Conservation (phyloP, 208 protist genomes). For the Leptomonas seymouri region DNA sequence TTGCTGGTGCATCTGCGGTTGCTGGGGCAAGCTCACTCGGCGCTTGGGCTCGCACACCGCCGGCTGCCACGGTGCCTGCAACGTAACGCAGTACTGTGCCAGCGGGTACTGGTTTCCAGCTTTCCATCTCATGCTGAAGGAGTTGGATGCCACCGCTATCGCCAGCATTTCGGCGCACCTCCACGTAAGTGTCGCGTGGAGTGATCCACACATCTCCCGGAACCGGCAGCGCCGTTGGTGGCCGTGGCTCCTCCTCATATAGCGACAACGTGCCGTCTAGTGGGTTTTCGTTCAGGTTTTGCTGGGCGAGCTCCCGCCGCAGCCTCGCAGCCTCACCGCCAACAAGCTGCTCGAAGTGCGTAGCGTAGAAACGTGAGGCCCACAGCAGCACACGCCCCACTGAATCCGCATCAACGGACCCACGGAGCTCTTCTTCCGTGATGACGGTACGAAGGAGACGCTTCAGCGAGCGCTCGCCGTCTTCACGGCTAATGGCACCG, state of each 20-base stretch:
- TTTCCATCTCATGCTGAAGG: conserved; percentile 2
- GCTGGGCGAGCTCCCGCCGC: conserved; percentile 46
- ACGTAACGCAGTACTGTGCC: conserved; percentile 44
- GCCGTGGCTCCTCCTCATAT: conserved; percentile 29
- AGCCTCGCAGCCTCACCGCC: conserved; percentile 43
- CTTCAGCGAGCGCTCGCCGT: conserved; percentile 3
- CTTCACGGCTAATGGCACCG: neutral
- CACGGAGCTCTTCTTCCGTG: conserved; percentile 36
- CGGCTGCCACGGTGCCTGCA: too few relatives aligned
- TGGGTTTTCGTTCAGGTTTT: conserved; percentile 41
- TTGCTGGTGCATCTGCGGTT: neutral
- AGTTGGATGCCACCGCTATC: neutral
- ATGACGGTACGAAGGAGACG: conserved; percentile 42
- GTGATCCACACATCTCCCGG: conserved; percentile 51
- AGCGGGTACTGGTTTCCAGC: conserved; percentile 29
- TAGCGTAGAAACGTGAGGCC: conserved; percentile 44
- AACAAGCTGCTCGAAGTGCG: conserved; percentile 30
- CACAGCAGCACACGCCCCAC: conserved; percentile 49
- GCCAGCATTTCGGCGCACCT: neutral
- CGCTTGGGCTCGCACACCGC: too few relatives aligned
- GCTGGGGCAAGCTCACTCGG: too few relatives aligned
- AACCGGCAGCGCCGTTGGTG: conserved; percentile 1
- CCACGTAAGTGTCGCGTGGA: conserved; percentile 35
- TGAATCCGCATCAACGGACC: conserved; percentile 30
- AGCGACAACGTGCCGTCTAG: conserved; percentile 34